phyloP scores from a whole-genome alignment of 768 basidiomycete genomes.

The Mycena polygramma region DNA sequence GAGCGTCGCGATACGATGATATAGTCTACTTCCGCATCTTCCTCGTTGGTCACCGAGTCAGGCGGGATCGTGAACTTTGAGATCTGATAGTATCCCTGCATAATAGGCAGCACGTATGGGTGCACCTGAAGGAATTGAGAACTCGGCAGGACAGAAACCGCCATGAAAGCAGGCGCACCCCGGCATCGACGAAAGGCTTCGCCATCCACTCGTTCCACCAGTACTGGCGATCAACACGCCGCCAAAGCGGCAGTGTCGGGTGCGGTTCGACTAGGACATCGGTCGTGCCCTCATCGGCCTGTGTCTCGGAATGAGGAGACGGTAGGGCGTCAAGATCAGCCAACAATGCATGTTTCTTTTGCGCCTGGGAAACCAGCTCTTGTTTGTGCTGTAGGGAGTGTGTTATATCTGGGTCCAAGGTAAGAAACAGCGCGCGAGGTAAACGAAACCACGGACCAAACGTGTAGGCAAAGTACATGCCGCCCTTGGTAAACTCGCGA shows the following conservation, averaged over 20 bases:
- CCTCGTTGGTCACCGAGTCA: slow-evolving; percentile 56
- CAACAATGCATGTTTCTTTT: slow-evolving; percentile 70
- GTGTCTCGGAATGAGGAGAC: slow-evolving; percentile 43
- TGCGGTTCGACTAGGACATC: slow-evolving; percentile 79
- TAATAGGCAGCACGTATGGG: slow-evolving; percentile 88
- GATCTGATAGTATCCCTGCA: slow-evolving; percentile 93
- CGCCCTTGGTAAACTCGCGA: slow-evolving; percentile 82
- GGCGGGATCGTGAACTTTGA: slow-evolving; percentile 74
- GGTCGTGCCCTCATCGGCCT: slow-evolving; percentile 50
- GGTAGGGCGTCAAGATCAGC: slow-evolving; percentile 70
- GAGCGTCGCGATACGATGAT: slow-evolving; percentile 88
- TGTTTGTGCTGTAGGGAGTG: slow-evolving; percentile 86
- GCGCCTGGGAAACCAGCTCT: slow-evolving; percentile 69
- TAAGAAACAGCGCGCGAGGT: slow-evolving; percentile 10
- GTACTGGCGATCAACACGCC: slow-evolving; percentile 88
- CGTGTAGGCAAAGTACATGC: slow-evolving; percentile 91
- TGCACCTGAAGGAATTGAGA: slow-evolving; percentile 65
- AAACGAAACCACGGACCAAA: slow-evolving; percentile 69
- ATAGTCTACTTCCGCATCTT: slow-evolving; percentile 77
- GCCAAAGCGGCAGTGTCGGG: slow-evolving; percentile 88
- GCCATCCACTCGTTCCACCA: slow-evolving; percentile 97
- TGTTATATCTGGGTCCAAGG: slow-evolving; percentile 73
- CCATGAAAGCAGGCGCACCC: slow-evolving; percentile 62
- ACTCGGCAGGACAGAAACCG: not conserved
- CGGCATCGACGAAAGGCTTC: slow-evolving; percentile 88